Conservation (phyloP, 2,329 filamentous ascomycete species). For the Apiospora rasikravindrae region DNA sequence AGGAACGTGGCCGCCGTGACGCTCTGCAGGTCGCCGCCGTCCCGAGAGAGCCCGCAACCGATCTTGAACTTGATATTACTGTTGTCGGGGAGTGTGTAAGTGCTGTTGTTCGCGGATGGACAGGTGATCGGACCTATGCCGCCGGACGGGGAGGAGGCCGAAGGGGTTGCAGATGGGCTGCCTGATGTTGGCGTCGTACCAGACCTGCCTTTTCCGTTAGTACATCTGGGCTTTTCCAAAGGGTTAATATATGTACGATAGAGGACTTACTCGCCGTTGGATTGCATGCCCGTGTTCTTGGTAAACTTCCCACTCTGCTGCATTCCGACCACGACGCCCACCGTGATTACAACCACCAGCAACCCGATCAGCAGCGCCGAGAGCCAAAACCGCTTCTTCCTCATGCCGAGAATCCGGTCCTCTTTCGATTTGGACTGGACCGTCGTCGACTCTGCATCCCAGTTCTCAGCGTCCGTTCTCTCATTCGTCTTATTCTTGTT, state of each 20-base stretch:
- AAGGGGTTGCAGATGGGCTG: not conserved
- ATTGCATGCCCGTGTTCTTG: not conserved
- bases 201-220: not conserved
- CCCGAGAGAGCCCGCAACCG: not conserved
- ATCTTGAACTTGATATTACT: not conserved
- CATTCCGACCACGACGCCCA: conserved; percentile 1
- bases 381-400: not conserved
- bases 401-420: not conserved
- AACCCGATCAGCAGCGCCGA: not conserved
- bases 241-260: not conserved
- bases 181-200: not conserved
- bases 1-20: not conserved
- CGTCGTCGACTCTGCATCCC: conserved; percentile 3
- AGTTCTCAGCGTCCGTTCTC: not conserved
- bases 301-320: not conserved
- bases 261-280: not conserved
- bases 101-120: not conserved
- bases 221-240: too few relatives aligned
- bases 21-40: not conserved
- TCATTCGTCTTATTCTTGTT: not conserved
- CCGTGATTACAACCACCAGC: not conserved
- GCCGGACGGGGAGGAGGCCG: not conserved
- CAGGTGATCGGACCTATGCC: not conserved
- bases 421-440: not conserved
- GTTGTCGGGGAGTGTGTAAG: not conserved